These are phyloP conservation scores for Clarkia xantiana DNA, from an alignment of 345 rosid species.

Conservation along the genomic window DNA sequence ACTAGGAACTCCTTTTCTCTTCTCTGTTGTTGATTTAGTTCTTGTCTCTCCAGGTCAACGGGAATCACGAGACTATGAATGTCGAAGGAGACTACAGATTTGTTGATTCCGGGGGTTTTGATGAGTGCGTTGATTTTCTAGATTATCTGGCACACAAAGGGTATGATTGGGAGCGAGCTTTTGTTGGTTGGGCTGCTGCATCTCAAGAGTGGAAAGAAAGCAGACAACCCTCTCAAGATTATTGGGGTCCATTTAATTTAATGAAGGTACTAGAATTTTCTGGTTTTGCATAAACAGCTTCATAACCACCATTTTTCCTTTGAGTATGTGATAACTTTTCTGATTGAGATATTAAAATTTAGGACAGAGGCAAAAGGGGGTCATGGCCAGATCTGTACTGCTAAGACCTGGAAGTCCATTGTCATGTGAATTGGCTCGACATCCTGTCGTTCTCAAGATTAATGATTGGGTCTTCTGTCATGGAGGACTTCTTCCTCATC, in stretches of 20 bases:
- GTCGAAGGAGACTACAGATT: constrained; percentile 89
- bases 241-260: constrained; percentile 68
- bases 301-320: not conserved
- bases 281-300: not conserved
- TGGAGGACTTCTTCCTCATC: constrained; percentile 91
- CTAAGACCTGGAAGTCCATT: constrained; percentile 77
- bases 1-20: not conserved
- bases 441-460: constrained; percentile 53
- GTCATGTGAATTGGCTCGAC: constrained; percentile 64
- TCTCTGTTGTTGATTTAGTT: not conserved
- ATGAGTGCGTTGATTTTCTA: constrained; percentile 62
- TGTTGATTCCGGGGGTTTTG: constrained; percentile 60
- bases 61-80: constrained; percentile 91
- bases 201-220: constrained; percentile 37
- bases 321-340: not conserved
- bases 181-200: constrained; percentile 43
- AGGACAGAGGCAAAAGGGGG: constrained; percentile 99
- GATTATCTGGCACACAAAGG: constrained; percentile 39
- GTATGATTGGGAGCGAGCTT: constrained; percentile 62
- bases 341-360: constrained; percentile 18
- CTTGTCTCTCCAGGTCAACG: constrained; percentile 41
- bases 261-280: constrained; percentile 49
- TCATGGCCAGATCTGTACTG: constrained; percentile 66
- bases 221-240: constrained; percentile 27
- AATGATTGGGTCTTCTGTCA: constrained; percentile 96